Percentiles rank a stretch among this genome's conserved stretches.
These are phyloP conservation scores for Hansenula sp. DNA, from an alignment of 1,139 yeast species.

Conservation along the genomic window DNA sequence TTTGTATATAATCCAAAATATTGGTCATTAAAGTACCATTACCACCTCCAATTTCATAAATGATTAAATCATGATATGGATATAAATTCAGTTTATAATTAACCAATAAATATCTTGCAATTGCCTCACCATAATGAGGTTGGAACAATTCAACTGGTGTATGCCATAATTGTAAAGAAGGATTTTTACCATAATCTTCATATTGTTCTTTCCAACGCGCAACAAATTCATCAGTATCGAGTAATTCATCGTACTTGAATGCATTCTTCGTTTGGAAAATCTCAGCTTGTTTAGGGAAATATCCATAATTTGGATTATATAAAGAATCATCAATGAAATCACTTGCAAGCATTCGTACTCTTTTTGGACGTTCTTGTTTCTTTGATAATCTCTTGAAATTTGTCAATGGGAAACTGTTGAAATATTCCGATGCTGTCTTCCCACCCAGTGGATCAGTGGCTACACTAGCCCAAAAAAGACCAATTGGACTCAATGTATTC, in stretches of 20 bases:
- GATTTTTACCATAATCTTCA: constrained; percentile 42
- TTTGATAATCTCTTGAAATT: constrained; percentile 45
- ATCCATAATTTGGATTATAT: constrained; percentile 79
- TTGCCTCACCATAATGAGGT: constrained; percentile 81
- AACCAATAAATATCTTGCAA: constrained; percentile 70
- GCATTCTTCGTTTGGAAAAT: constrained; percentile 65
- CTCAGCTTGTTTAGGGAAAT: constrained; percentile 73
- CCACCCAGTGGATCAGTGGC: constrained; percentile 17
- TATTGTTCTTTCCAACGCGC: constrained; percentile 68
- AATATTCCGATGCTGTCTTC: constrained; percentile 26
- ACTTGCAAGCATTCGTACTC: constrained; percentile 63
- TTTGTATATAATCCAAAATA: constrained; percentile 62
- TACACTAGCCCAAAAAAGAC: constrained; percentile 9
- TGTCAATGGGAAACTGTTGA: constrained; percentile 40
- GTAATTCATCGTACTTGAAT: constrained; percentile 53
- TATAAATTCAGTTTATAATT: constrained; percentile 64
- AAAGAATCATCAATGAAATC: constrained; percentile 85
- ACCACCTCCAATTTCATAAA: constrained; percentile 90
- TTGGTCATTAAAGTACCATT: constrained; percentile 84
- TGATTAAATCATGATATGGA: constrained; percentile 60
- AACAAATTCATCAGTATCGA: constrained; percentile 68
- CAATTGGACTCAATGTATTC: constrained; percentile 9
- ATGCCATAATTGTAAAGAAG: constrained; percentile 70
- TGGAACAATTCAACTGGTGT: constrained; percentile 84
- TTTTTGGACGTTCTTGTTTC: constrained; percentile 46